These are phyloP conservation scores for Colletotrichum abscissum DNA, from an alignment of 2,329 filamentous ascomycete genomes.

Conservation along the genomic window DNA sequence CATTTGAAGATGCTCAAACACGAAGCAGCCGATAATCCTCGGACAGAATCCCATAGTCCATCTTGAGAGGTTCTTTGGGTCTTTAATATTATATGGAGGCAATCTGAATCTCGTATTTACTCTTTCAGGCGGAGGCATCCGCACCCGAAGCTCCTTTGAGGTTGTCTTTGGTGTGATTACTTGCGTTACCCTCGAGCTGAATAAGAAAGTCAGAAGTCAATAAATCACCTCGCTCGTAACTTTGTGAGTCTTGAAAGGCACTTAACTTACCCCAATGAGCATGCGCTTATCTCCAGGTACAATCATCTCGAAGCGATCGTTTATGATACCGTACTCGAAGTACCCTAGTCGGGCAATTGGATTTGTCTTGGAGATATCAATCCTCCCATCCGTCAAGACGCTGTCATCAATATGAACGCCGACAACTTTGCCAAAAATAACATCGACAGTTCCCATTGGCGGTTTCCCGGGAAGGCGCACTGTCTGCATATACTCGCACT, in stretches of 20 bases:
- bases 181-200: background rate
- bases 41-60: too few species aligned
- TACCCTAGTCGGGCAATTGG: conserved; percentile 14
- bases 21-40: too few species aligned
- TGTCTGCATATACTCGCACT: conserved; percentile 25
- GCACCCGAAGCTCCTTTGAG: background rate
- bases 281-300: conserved; percentile 18
- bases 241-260: background rate
- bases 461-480: conserved; percentile 13
- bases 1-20: too few species aligned
- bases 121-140: background rate
- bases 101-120: background rate
- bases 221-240: background rate
- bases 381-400: conserved; percentile 6
- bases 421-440: conserved; percentile 6
- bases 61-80: background rate
- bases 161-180: background rate
- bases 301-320: conserved; percentile 13
- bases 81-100: background rate
- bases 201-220: background rate
- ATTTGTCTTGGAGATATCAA: conserved; percentile 16
- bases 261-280: background rate
- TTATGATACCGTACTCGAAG: conserved; percentile 11
- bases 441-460: conserved; percentile 8
- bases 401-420: background rate